These are phyloP conservation scores for Yamadazyma endophytica DNA, from an alignment of 805 yeast genomes.

Conservation along the genomic window DNA sequence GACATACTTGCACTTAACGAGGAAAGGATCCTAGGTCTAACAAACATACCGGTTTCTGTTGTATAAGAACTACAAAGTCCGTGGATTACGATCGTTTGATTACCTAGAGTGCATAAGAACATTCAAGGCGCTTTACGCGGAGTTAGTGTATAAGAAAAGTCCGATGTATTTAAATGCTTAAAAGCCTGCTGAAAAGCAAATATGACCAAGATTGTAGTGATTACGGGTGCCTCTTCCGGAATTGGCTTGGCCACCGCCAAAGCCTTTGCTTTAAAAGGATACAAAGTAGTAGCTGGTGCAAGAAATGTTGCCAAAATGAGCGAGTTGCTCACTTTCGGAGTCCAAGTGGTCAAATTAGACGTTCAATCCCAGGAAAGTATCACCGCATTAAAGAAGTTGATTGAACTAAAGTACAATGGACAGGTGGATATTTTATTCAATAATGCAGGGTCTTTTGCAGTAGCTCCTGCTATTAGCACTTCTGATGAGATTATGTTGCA, in stretches of 20 bases:
- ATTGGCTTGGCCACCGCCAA: slow-evolving; percentile 46
- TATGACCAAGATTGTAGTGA: too few relatives aligned
- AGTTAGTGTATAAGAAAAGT: too few relatives aligned
- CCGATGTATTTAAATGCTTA: too few relatives aligned
- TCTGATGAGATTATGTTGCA: slow-evolving; percentile 46
- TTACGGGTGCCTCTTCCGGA: slow-evolving; percentile 55
- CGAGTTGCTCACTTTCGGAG: slow-evolving; percentile 38
- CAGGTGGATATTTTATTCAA: slow-evolving; percentile 56
- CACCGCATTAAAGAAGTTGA: slow-evolving; percentile 34
- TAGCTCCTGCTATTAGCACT: slow-evolving; percentile 63
- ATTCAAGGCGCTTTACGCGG: too few relatives aligned
- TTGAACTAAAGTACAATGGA: slow-evolving; percentile 39
- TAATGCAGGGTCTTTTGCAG: slow-evolving; percentile 75
- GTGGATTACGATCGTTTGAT: too few relatives aligned
- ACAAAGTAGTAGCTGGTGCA: slow-evolving; percentile 66
- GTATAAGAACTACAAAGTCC: too few relatives aligned
- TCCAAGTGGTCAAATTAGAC: slow-evolving; percentile 49
- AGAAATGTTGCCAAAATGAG: slow-evolving; percentile 59
- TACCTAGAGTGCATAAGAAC: too few relatives aligned
- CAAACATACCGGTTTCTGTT: too few relatives aligned
- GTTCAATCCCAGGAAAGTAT: slow-evolving; percentile 51
- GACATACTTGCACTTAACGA: too few relatives aligned
- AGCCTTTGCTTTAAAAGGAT: slow-evolving; percentile 47
- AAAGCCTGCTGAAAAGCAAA: too few relatives aligned
- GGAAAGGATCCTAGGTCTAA: too few relatives aligned